Conservation (phyloP, 331 rosid species). For the Rosa hybrid region DNA sequence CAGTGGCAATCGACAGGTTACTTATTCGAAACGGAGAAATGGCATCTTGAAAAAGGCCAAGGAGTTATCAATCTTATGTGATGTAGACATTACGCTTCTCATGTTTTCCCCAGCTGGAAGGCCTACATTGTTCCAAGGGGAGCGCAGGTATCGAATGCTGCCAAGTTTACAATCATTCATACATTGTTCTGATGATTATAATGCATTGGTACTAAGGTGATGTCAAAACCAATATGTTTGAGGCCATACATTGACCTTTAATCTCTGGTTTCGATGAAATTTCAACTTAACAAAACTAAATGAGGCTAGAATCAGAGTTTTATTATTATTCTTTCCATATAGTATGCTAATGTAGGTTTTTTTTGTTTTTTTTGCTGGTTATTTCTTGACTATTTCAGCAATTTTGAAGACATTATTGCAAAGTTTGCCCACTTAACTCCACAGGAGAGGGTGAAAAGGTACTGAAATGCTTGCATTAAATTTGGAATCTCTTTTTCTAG, state of each 20-base stretch:
- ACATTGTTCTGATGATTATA: slow-evolving; percentile 1
- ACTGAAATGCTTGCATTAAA: slow-evolving; percentile 3
- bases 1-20: slow-evolving; percentile 65
- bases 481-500: neutral
- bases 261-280: neutral
- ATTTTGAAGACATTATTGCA: slow-evolving; percentile 61
- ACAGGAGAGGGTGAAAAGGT: slow-evolving; percentile 85
- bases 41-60: slow-evolving; percentile 80
- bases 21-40: slow-evolving; percentile 66
- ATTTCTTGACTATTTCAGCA: slow-evolving; percentile 34
- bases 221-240: neutral
- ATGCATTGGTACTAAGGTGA: neutral
- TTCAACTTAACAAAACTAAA: neutral
- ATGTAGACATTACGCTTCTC: slow-evolving; percentile 61
- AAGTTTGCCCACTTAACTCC: slow-evolving; percentile 71
- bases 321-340: neutral
- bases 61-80: slow-evolving; percentile 72
- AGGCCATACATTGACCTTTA: neutral
- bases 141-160: slow-evolving; percentile 51
- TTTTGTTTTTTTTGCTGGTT: neutral
- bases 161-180: neutral
- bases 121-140: slow-evolving; percentile 65
- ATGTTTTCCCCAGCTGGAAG: slow-evolving; percentile 83
- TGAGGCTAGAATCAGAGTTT: neutral
- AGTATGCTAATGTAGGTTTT: neutral